These are phyloP conservation scores for Millerozyma acaciae DNA, from an alignment of 805 yeast genomes.

Conservation along the genomic window DNA sequence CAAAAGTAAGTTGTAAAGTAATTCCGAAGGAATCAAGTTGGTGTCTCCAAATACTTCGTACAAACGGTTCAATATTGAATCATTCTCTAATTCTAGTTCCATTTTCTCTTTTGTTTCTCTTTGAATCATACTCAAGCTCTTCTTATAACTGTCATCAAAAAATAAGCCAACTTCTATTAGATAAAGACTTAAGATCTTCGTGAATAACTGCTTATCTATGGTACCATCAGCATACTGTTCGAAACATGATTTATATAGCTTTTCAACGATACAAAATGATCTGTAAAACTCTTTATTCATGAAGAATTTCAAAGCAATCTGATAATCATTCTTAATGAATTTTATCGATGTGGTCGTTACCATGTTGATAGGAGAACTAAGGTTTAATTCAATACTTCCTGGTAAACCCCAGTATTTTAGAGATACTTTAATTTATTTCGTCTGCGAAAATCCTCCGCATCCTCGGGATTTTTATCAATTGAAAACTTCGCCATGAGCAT, in stretches of 20 bases:
- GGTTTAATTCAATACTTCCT: no score
- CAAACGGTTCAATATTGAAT: slow-evolving; percentile 16
- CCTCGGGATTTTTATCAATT: no score
- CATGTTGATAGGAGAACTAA: no score
- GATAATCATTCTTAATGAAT: slow-evolving; percentile 23
- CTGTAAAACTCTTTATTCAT: slow-evolving; percentile 33
- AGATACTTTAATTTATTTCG: no score
- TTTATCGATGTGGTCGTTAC: no score
- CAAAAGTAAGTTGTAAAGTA: slow-evolving; percentile 29
- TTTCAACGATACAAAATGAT: slow-evolving; percentile 25
- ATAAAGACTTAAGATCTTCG: slow-evolving; percentile 32
- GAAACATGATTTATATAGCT: slow-evolving; percentile 19
- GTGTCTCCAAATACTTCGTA: slow-evolving; percentile 16
- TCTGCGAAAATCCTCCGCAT: no score
- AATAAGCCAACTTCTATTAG: slow-evolving; percentile 31
- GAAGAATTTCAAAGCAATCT: slow-evolving; percentile 35
- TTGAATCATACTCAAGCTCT: neutral
- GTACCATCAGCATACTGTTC: slow-evolving; percentile 19
- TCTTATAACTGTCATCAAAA: slow-evolving; percentile 4
- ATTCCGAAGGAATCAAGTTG: slow-evolving; percentile 26
- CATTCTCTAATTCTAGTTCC: slow-evolving; percentile 12
- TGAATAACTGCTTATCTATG: slow-evolving; percentile 26
- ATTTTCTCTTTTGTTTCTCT: slow-evolving; percentile 10
- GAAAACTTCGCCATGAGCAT: no score
- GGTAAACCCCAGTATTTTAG: no score